Evolutionary conservation across 2,329 filamentous ascomycete species (phyloP), one percentile per base, ranked within the genome.

Genomic region (Fusarium napiforme): DNA sequence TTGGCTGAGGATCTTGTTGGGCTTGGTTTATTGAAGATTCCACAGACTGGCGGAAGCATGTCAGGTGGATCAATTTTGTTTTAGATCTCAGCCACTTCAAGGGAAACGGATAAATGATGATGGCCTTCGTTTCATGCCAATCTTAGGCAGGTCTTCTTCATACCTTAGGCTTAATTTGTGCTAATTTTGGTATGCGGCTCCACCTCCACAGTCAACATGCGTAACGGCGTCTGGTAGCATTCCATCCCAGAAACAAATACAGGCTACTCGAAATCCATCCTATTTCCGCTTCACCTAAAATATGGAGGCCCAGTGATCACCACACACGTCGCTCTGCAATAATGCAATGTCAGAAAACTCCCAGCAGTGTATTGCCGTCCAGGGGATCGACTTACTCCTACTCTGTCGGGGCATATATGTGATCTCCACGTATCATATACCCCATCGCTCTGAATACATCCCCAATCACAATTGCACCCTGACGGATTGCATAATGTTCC

Each of bases 361-460:
- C 8, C 6, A 11, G 2, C 8, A 28, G 2, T 7, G 4, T 14
- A 30, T 26, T 26, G 2, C 8, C 11, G 9, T 10, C 3, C 3
- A 12, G 3, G 4, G 8, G 7, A 2, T 7, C 1, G 3, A 64
- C 61, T 65, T n/a, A 55, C 62, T 14, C 46, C 59, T 16, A 65
- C 43, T 23, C 62, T 21, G 6, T 65, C n/a, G 3, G 62, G 62
- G 11, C 62, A 64, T 23, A 16, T 7, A 19, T 64, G 49, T 30
- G 46, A 37, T 1, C 50, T 65, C 62, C 62, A 65, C 1, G 50
- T 15, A 3, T 65, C 59, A 7, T 28, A 64, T 2, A 55, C n/a
- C 4, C 62, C 62, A 12, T 65, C 47, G 14, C 59, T 65, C 4
- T 65, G 19, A 2, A 65, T 65, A 4, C 62, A 55, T 5, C 62